Evolutionary conservation across 768 basidiomycete genomes (phyloP).

Genomic region (Pholiota microspora): DNA sequence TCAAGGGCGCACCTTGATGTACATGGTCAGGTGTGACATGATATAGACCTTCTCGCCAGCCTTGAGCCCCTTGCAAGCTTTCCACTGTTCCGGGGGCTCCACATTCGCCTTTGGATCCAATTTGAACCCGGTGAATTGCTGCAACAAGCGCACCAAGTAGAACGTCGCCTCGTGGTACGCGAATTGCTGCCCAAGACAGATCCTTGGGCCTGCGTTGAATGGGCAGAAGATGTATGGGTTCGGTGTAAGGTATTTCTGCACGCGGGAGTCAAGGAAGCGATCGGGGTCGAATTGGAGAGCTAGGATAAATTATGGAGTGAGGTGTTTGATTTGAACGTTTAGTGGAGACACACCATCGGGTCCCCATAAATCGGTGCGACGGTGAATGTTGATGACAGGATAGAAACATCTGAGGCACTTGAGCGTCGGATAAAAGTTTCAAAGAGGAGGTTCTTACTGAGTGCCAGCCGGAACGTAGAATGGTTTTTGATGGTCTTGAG

Average conservation of each 20-base stretch:
- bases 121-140: slow-evolving; percentile 37
- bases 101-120: slow-evolving; percentile 10
- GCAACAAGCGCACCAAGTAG: slow-evolving; percentile 51
- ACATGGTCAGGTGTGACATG: slow-evolving; percentile 41
- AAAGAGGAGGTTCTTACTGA: slow-evolving; percentile 11
- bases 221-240: slow-evolving; percentile 72
- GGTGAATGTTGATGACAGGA: slow-evolving; percentile 42
- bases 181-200: slow-evolving; percentile 57
- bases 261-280: slow-evolving; percentile 58
- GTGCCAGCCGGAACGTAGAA: slow-evolving; percentile 26
- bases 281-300: slow-evolving; percentile 63
- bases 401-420: slow-evolving; percentile 26
- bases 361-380: slow-evolving; percentile 54
- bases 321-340: too few relatives aligned
- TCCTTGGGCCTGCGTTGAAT: slow-evolving; percentile 67
- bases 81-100: slow-evolving; percentile 25
- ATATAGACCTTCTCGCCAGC: slow-evolving; percentile 39
- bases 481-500: slow-evolving; percentile 14
- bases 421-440: slow-evolving; percentile 9
- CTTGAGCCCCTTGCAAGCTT: slow-evolving; percentile 23
- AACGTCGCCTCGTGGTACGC: slow-evolving; percentile 67
- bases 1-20: slow-evolving; percentile 36
- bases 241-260: slow-evolving; percentile 48
- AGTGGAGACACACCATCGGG: slow-evolving; percentile 59
- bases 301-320: too few relatives aligned